Base-by-base conservation (phyloP, 495 filamentous ascomycete species). In the Collariella sp. region DNA sequence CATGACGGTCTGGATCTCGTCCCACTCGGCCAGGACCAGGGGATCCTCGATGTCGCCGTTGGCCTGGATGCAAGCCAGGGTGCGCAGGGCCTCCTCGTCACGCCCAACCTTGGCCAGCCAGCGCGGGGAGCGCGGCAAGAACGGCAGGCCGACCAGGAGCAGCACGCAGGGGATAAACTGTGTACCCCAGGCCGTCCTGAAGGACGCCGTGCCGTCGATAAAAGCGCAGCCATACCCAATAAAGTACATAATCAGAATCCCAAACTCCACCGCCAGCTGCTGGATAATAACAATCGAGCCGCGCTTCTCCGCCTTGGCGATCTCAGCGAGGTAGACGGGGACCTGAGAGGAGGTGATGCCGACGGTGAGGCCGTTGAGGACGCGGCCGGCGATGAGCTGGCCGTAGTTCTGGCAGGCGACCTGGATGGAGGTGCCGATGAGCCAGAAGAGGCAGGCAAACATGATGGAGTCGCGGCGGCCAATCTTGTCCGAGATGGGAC, bases 251-350 rank as follows among this genome's bases (percentile, higher is more conserved):
- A 74, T 71, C 36, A 80, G 57, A 52, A 79, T 79, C 45, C 84
- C 84, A 74, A 80, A 85, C 72, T 86, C 84, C 46, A 90, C 88
- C 22, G 86, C 83, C 58, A 83, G 78, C 67, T 89, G 86, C 58
- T 89, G 85, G 54, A 88, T 86, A 40, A 84, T 79, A 46, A 89
- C 81, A 44, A 90, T 77, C 0, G 79, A 80, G 31, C 86, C 86
- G 22, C 79, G 75, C 66, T 83, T 83, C 35, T 81, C 77, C 20
- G 81, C 79, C 46, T 80, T 80, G 5, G 85, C 79, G 35, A 88
- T 79, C 62, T 90, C 85, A 39, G 84, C 84, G 3, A 88, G 76
- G 67, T 89, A 90, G n/a, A 89, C 86, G n/a, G 83, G 84, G 0
- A 88, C 86, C 59, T 88, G 85, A 1, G 84, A 85, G 2, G 83